phyloP scores from a whole-genome alignment of 495 filamentous ascomycete species.

The Penicillium herquei region DNA sequence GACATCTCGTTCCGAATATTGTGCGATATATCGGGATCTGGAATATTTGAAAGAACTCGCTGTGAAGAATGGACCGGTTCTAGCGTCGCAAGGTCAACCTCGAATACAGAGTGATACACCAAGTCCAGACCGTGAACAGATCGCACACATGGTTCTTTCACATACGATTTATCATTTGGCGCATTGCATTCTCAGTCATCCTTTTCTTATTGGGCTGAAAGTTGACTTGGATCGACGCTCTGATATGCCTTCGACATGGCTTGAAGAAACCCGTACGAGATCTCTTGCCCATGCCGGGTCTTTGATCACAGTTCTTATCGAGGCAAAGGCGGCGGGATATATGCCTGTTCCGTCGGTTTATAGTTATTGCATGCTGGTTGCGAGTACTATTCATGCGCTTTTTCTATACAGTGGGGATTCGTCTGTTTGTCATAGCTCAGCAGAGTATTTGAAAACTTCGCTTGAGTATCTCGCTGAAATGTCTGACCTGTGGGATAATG shows the following conservation, averaged over 20 bases:
- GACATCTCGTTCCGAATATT: slow-evolving; percentile 20
- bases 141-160: slow-evolving; percentile 26
- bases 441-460: slow-evolving; percentile 18
- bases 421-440: slow-evolving; percentile 11
- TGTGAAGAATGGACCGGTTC: slow-evolving; percentile 11
- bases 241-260: slow-evolving; percentile 13
- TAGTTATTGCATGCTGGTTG: slow-evolving; percentile 27
- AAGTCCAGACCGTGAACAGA: slow-evolving; percentile 16
- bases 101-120: slow-evolving; percentile 2
- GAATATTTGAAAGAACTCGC: slow-evolving; percentile 24
- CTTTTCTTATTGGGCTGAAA: slow-evolving; percentile 22
- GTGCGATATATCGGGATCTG: slow-evolving; percentile 16
- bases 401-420: slow-evolving; percentile 14
- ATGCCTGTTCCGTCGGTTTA: slow-evolving; percentile 23
- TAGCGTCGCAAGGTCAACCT: slow-evolving; percentile 7
- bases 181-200: slow-evolving; percentile 32
- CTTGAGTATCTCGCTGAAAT: slow-evolving; percentile 21
- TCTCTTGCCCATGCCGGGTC: slow-evolving; percentile 14
- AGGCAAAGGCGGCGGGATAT: slow-evolving; percentile 27
- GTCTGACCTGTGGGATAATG: slow-evolving; percentile 22
- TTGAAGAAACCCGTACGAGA: slow-evolving; percentile 10
- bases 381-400: slow-evolving; percentile 26
- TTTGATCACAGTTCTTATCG: slow-evolving; percentile 21
- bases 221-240: slow-evolving; percentile 1
- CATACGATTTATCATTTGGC: slow-evolving; percentile 25